phyloP scores from a whole-genome alignment of 2,329 filamentous ascomycete species.

The Beauveria australis region DNA sequence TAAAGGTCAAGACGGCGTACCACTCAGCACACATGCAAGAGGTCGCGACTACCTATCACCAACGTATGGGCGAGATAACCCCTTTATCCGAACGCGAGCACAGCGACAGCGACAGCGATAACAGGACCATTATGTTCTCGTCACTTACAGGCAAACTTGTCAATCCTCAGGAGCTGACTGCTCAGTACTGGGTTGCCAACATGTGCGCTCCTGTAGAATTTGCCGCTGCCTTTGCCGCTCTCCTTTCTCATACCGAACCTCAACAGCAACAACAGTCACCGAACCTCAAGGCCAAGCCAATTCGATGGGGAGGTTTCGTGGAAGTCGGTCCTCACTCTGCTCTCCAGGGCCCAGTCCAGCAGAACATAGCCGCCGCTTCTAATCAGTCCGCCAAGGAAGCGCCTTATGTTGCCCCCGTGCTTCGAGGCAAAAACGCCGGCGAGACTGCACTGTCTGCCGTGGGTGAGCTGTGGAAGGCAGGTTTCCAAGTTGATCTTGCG shows the following conservation, averaged over 20 bases:
- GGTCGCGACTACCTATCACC: constrained; percentile 16
- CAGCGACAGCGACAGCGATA: background rate
- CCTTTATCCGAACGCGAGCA: background rate
- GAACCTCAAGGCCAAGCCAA: background rate
- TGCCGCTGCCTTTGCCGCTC: background rate
- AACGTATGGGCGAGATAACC: constrained; percentile 12
- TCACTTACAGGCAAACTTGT: background rate
- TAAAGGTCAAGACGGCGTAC: constrained; percentile 23
- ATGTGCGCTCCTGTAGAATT: background rate
- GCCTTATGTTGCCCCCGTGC: background rate
- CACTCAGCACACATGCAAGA: constrained; percentile 23
- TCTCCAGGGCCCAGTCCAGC: constrained; percentile 14
- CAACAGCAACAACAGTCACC: background rate
- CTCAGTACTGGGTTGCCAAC: background rate
- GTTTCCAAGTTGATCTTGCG: constrained; percentile 31
- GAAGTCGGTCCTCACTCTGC: constrained; percentile 21
- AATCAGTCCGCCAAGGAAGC: background rate
- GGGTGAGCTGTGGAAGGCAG: constrained; percentile 21
- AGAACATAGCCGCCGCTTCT: constrained; percentile 20
- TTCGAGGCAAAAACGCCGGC: constrained; percentile 18
- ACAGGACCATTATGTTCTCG: background rate
- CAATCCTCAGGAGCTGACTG: background rate
- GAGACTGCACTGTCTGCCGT: constrained; percentile 17
- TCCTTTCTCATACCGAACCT: background rate
- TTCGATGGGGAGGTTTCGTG: constrained; percentile 10